Percentiles rank a stretch among this genome's conserved stretches.
These are phyloP conservation scores for Athelia sp. DNA, from an alignment of 1,284 basidiomycete species.

Conservation along the genomic window DNA sequence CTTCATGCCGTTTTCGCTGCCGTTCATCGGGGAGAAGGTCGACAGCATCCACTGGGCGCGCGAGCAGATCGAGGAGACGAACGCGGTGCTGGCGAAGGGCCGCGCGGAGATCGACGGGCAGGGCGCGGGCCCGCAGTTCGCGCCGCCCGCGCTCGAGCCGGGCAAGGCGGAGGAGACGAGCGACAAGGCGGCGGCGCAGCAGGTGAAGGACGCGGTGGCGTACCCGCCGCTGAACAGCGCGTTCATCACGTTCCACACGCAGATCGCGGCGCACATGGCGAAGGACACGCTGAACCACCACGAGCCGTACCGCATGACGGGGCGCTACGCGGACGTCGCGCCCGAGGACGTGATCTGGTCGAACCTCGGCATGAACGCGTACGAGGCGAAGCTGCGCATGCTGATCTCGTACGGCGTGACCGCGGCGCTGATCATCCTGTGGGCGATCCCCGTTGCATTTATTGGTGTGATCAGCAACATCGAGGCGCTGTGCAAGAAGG, in stretches of 20 bases:
- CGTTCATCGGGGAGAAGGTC: conserved; percentile 77
- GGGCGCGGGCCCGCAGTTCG: conserved; percentile 74
- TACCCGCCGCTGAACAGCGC: conserved; percentile 79
- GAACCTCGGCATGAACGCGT: conserved; percentile 86
- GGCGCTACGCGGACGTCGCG: conserved; percentile 62
- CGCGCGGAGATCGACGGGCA: conserved; percentile 69
- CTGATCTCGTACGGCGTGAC: conserved; percentile 60
- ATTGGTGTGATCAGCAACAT: conserved; percentile 83
- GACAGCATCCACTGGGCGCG: conserved; percentile 92
- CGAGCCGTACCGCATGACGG: conserved; percentile 74
- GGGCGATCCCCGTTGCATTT: conserved; percentile 62
- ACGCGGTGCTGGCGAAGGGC: conserved; percentile 45
- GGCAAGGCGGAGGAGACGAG: conserved; percentile 9
- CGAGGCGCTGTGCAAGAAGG: conserved; percentile 58
- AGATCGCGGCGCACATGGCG: conserved; percentile 90
- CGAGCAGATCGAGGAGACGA: conserved; percentile 56
- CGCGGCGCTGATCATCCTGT: conserved; percentile 62
- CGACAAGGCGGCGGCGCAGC: conserved; percentile 18
- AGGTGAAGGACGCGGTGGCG: conserved; percentile 13
- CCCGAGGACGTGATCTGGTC: conserved; percentile 90
- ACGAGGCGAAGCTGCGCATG: conserved; percentile 68
- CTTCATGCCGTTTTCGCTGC: conserved; percentile 55
- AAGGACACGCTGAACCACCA: conserved; percentile 70
- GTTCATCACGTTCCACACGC: conserved; percentile 91
- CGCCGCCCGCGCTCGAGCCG: not conserved